Base-by-base conservation (phyloP, 768 basidiomycete genomes). In the Clavaria fumosa region DNA sequence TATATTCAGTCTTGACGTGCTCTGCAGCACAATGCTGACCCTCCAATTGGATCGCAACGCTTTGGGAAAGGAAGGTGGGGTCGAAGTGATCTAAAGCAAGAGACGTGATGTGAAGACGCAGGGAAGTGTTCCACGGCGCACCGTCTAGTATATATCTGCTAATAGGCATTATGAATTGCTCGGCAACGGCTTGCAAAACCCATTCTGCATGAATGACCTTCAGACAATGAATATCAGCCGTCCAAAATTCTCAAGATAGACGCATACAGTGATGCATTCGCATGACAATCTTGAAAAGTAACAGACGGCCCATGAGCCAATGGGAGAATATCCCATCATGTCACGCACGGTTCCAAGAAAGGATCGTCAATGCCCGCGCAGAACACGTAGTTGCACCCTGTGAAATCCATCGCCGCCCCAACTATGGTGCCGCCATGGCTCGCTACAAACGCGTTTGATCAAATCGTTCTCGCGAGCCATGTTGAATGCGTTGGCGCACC, bases 131-230 rank as follows among this genome's bases (percentile, higher is more conserved):
- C n/a, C n/a, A 28, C 14, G 14, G 35, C 40, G 30, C 17, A 44
- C 43, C 43, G 20, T 44, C 43, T 4, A 44, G 35, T 14, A 44
- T 34, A 18, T 35, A 44, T 28, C 24, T 28, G 14, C 35, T 23
- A 7, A 41, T 23, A 9, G 40, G 40, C n/a, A 41, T 37, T 21
- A 41, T 15, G 30, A 41, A 41, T n/a, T 41, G 23, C 10, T 37
- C 38, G 3, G 19, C 18, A 4, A 37, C 31, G 7, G 43, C 24
- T 21, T 32, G 21, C n/a, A 31, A 37, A 4, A 44, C 36, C 43
- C 43, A 44, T 17, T 14, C 23, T n/a, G 31, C 30, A 28, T 44
- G 43, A 15, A 41, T 27, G 1, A 38, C 43, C 43, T 44, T n/a
- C n/a, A 17, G 4, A n/a, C 4, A 21, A 21, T 33, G 9, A 14